Base-by-base conservation (phyloP, 1,284 basidiomycete species). In the Trichosporon coremiiforme region DNA sequence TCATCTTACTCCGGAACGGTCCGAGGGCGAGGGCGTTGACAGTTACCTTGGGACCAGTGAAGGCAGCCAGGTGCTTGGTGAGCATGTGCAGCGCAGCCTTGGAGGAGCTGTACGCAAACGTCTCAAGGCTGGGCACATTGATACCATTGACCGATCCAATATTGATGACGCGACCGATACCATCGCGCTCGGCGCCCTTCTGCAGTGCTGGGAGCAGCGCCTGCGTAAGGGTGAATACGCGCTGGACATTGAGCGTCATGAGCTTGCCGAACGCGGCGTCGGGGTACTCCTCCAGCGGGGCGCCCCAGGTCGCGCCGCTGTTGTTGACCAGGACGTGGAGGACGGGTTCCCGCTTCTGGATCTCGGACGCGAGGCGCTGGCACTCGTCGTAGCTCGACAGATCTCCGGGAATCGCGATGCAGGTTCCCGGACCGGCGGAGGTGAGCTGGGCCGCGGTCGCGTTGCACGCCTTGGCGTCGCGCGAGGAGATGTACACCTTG, bases 11-110 rank as follows among this genome's bases (percentile, higher is more conserved):
- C 22, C 77, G 71, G 76, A 80, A 86, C 75, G 78, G 79, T 80
- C 88, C 90, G 70, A 89, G 89, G 1, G 90, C 89, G 70, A 91
- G 87, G 5, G 88, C 88, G 78, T 91, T 91, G 78, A 88, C 88
- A 17, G 87, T 87, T 73, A 91, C 88, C 1, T 87, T 86, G 70
- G 89, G 88, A 0, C 89, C 89, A 12, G 91, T 85, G 13, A 88
- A 83, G 17, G 86, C 86, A 0, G 88, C 90, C 31, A 91, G 84
- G 73, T 89, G 87, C 22, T 87, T 84, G 69, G 89, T 89, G 60
- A 91, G 82, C 68, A 81, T 79, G 71, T 83, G 84, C 45, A 86
- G 68, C 8, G 82, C 82, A 8, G 86, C 86, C 78, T 91, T 91
- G 33, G 88, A 88, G 1, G 89, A 86, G 31, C 88, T 87, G 78